Evolutionary conservation across 2,329 filamentous ascomycete species (phyloP), one percentile per base, ranked within the genome.

Genomic region (Phialophora verrucosa): DNA sequence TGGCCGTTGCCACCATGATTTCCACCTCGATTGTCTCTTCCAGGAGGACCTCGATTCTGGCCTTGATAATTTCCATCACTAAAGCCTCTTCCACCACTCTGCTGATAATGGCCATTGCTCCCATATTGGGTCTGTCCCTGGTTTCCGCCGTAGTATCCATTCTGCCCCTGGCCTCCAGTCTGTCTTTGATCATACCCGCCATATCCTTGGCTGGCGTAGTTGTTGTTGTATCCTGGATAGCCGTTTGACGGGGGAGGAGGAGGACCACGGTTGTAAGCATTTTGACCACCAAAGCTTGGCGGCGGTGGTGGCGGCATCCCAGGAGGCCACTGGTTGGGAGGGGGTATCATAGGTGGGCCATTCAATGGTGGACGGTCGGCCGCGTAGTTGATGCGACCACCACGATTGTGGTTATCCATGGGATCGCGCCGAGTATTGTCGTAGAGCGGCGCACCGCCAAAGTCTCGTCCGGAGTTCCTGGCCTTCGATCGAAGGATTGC

Each of bases 401-500:
- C 63, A 38, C 69, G 59, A 54, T 73, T 74, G 23, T 69, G 67
- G 11, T 65, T 60, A 50, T 73, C 71, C 29, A 65, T 59, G 42
- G 57, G 71, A 61, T 72, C 77, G 55, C 72, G 72, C 61, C 80
- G 77, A 62, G 81, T 78, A 14, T 78, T 77, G 67, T 80, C 81
- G 65, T 79, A 77, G 54, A 91, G 81, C 20, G 88, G 88, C 4
- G 84, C 90, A 42, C 91, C 91, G 12, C 91, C 90, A 73, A 88
- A 88, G 56, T 85, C 86, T 61, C 92, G 86, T n/a, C 91, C 89
- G 25, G 85, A 83, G 67, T 86, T 85, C 62, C 85, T 82, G 38
- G 89, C 82, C 75, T 90, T 89, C 61, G 85, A 84, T 75, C 88
- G 87, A 51, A 93, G 85, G 7, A 86, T 84, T 70, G 93, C 90